Percentiles rank a stretch among this genome's conserved stretches.
Evolutionary conservation across 2,329 filamentous ascomycete species (phyloP).

Genomic region (Talaromyces sp.): DNA sequence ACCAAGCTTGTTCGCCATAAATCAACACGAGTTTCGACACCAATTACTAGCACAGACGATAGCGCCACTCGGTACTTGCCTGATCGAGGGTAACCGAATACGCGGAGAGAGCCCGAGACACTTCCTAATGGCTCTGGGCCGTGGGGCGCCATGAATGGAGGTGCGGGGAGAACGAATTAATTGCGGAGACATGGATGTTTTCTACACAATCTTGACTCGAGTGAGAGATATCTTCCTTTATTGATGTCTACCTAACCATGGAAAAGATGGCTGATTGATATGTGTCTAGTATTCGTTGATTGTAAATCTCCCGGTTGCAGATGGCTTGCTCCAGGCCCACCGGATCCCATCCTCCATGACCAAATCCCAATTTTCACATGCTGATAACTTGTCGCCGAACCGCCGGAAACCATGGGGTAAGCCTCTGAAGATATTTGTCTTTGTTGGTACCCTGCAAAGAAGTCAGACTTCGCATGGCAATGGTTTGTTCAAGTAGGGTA

Average conservation of each 20-base stretch:
- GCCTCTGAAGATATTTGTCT: slow-evolving; percentile 1
- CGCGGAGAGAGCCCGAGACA: neutral
- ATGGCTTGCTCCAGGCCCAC: neutral
- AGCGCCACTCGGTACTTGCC: neutral
- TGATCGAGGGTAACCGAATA: neutral
- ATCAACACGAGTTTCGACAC: neutral
- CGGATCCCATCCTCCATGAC: neutral
- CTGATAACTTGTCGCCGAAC: neutral
- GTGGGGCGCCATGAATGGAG: neutral
- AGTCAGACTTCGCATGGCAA: neutral
- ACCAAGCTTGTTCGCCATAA: neutral
- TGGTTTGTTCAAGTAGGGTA: neutral
- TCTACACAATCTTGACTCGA: neutral
- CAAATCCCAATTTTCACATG: neutral
- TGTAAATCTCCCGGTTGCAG: neutral
- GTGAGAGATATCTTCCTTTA: neutral
- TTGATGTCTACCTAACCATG: neutral
- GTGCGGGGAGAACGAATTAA: neutral
- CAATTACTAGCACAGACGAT: neutral
- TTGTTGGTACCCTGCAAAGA: neutral
- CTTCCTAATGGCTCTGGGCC: neutral
- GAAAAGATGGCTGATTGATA: neutral
- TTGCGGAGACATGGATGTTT: neutral
- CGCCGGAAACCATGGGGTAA: slow-evolving; percentile 3
- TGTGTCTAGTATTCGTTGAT: neutral